Conservation (phyloP, 140 eudicot species). For the Bidens hawaiensis region DNA sequence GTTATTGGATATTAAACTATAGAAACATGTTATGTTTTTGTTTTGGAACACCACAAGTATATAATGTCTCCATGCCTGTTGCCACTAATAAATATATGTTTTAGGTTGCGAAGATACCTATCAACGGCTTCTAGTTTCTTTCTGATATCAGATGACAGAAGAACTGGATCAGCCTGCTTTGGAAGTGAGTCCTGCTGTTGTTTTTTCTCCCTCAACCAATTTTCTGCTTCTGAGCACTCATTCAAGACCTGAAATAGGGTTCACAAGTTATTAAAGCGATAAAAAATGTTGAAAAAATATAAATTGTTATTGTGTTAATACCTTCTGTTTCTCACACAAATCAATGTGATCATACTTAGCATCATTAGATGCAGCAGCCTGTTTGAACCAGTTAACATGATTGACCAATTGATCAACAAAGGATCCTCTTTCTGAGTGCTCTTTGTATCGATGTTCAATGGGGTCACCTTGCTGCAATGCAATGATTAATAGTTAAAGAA, state of each 20-base stretch:
- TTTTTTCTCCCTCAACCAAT: conserved; percentile 78
- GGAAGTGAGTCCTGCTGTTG: conserved; percentile 72
- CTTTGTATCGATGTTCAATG: conserved; percentile 70
- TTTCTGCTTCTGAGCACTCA: conserved; percentile 88
- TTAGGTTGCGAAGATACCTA: conserved; percentile 34
- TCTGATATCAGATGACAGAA: conserved; percentile 59
- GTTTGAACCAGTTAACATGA: conserved; percentile 65
- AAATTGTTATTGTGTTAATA: background rate
- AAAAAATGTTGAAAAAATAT: background rate
- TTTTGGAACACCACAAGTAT: background rate
- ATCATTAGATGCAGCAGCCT: conserved; percentile 73
- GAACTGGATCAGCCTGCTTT: conserved; percentile 59
- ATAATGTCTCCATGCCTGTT: background rate
- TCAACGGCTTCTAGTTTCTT: conserved; percentile 68
- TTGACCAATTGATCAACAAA: conserved; percentile 45
- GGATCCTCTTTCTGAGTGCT: conserved; percentile 62
- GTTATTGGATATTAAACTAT: background rate
- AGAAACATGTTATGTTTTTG: background rate
- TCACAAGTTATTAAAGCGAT: too few relatives aligned
- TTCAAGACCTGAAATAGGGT: conserved; percentile 48
- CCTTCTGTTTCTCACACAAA: conserved; percentile 76
- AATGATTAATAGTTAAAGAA: background rate
- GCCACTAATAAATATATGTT: background rate
- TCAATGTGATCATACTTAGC: conserved; percentile 90
- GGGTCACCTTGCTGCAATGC: conserved; percentile 83